Evolutionary conservation across 2,329 filamentous ascomycete species (phyloP).

Genomic region (Aspergillus carbonarius): DNA sequence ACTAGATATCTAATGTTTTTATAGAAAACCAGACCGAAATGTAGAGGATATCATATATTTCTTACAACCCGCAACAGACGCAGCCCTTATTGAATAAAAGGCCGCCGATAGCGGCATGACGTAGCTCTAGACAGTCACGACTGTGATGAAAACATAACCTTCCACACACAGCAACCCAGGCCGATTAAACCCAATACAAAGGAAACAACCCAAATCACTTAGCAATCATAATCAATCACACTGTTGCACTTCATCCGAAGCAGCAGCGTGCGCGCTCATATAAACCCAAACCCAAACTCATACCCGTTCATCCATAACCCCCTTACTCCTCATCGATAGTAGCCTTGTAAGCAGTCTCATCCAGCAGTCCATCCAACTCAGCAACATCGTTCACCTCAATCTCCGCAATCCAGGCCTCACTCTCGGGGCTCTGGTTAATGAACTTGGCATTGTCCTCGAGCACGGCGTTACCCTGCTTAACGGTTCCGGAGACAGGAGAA

Average conservation of each 20-base stretch:
- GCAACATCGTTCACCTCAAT: constrained; percentile 70
- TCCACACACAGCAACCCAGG: not conserved
- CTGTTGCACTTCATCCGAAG: not conserved
- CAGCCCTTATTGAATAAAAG: not conserved
- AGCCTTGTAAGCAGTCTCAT: constrained; percentile 70
- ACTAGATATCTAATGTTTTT: too few relatives aligned
- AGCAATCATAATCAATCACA: not conserved
- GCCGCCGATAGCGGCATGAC: not conserved
- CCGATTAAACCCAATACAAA: not conserved
- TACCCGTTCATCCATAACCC: not conserved
- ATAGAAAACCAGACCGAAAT: not conserved
- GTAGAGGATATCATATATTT: not conserved
- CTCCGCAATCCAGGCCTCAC: constrained; percentile 90
- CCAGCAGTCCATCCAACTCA: constrained; percentile 76
- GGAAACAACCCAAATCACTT: not conserved
- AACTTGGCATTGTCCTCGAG: constrained; percentile 82
- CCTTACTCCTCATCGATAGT: constrained; percentile 60
- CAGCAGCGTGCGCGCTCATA: not conserved
- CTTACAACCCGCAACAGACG: not conserved
- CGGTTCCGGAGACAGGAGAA: constrained; percentile 75
- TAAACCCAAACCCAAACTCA: not conserved
- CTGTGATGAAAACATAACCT: not conserved
- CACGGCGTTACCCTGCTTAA: constrained; percentile 69
- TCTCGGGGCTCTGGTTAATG: constrained; percentile 90
- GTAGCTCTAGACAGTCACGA: not conserved